A percentile compares a stretch with the other conserved stretches of the same genome.
Evolutionary conservation across 2,329 filamentous ascomycete species (phyloP).

Genomic region (Didymella exigua): DNA sequence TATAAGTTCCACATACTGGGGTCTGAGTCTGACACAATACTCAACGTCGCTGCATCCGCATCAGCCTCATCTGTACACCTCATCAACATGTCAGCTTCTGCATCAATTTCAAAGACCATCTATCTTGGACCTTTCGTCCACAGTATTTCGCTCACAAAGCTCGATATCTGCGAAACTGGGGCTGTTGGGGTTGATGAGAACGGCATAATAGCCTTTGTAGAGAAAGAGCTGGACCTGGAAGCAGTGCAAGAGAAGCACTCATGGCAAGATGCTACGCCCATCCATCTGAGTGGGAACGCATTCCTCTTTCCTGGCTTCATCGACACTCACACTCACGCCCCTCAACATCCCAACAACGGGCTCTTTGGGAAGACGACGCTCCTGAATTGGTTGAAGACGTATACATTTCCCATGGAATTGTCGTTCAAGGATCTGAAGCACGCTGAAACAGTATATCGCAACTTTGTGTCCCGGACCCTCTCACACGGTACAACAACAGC

Average conservation of each 20-base stretch:
- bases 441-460: conserved; percentile 75
- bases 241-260: conserved; percentile 30
- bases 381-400: conserved; percentile 89
- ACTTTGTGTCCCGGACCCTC: conserved; percentile 79
- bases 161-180: conserved; percentile 57
- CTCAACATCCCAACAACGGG: conserved; percentile 92
- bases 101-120: conserved; percentile 47
- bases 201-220: conserved; percentile 59
- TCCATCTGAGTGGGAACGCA: conserved; percentile 55
- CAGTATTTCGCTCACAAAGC: conserved; percentile 53
- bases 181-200: conserved; percentile 59
- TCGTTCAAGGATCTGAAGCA: conserved; percentile 68
- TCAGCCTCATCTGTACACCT: background rate
- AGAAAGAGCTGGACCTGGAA: conserved; percentile 41
- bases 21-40: background rate
- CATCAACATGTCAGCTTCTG: conserved; percentile 38
- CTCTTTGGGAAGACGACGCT: conserved; percentile 94
- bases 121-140: conserved; percentile 69
- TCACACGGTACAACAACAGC: conserved; percentile 91
- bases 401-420: conserved; percentile 92
- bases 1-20: conserved; percentile 4
- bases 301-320: conserved; percentile 89
- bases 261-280: conserved; percentile 51
- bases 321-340: conserved; percentile 93
- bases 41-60: background rate